These are phyloP conservation scores for Colletotrichum karsti DNA, from an alignment of 2,329 filamentous ascomycete genomes.

Conservation along the genomic window DNA sequence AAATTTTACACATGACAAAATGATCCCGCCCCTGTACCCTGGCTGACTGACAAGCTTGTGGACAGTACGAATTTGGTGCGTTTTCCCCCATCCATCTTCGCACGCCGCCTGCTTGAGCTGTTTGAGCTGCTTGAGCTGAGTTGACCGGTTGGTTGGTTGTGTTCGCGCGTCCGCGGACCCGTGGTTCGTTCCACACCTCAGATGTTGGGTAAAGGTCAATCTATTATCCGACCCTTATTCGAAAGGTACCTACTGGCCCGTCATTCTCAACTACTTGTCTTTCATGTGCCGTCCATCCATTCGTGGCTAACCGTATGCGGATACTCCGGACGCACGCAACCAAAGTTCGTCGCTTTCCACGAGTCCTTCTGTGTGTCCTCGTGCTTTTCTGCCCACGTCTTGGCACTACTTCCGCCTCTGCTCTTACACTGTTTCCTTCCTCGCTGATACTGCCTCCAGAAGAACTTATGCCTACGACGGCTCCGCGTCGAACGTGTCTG, in stretches of 20 bases:
- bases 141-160: not conserved
- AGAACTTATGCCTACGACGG: too few species aligned
- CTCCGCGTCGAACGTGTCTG: too few species aligned
- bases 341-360: too few species aligned
- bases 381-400: too few species aligned
- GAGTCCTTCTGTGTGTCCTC: too few species aligned
- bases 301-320: not conserved
- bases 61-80: not conserved
- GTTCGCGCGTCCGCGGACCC: conserved; percentile 1
- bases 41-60: not conserved
- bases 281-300: not conserved
- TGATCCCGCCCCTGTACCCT: not conserved
- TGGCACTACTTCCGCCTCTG: too few species aligned
- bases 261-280: too few species aligned
- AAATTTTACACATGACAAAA: not conserved
- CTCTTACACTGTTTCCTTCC: too few species aligned
- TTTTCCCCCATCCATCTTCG: not conserved
- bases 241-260: too few species aligned
- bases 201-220: not conserved
- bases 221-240: not conserved
- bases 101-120: too few species aligned
- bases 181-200: not conserved
- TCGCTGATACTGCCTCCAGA: too few species aligned
- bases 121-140: too few species aligned
- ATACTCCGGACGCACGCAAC: not conserved